phyloP scores from a whole-genome alignment of 2,329 filamentous ascomycete species.

The Aspergillus uvarum region DNA sequence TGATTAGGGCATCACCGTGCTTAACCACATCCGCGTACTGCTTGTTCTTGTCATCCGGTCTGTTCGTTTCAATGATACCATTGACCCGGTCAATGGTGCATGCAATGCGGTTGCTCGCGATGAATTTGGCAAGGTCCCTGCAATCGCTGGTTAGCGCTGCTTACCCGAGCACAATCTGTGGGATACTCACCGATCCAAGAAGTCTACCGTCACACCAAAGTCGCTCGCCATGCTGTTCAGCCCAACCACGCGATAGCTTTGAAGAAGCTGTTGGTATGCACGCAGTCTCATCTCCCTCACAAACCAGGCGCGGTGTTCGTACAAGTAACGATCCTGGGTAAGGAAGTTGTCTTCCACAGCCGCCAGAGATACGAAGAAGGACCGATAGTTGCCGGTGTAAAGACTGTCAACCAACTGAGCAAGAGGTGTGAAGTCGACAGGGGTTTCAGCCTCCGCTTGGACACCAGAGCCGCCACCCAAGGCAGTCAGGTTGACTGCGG shows the following conservation, averaged over 20 bases:
- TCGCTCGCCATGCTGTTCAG: conserved; percentile 95
- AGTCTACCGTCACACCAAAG: conserved; percentile 96
- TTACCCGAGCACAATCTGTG: neutral
- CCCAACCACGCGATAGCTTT: conserved; percentile 97
- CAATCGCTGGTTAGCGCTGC: conserved; percentile 18
- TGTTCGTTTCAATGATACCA: conserved; percentile 96
- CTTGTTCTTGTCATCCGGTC: conserved; percentile 99
- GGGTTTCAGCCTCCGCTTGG: conserved; percentile 73
- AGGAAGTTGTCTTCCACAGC: conserved; percentile 92
- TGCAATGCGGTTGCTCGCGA: conserved; percentile 87
- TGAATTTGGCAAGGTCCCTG: conserved; percentile 94
- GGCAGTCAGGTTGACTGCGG: conserved; percentile 83
- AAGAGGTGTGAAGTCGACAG: conserved; percentile 85
- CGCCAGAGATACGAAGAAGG: conserved; percentile 87
- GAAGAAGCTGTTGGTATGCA: conserved; percentile 93
- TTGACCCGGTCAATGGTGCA: conserved; percentile 98
- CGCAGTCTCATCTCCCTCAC: conserved; percentile 97
- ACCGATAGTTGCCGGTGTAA: conserved; percentile 91
- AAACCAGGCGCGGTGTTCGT: conserved; percentile 96
- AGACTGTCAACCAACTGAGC: conserved; percentile 85
- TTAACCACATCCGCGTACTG: conserved; percentile 98
- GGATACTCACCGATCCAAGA: conserved; percentile 75
- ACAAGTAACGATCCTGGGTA: conserved; percentile 88
- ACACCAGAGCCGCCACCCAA: conserved; percentile 65
- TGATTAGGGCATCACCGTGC: conserved; percentile 96